Percentiles rank a stretch among this genome's conserved stretches.
Conservation (phyloP, 495 filamentous ascomycete species). For the Aspergillus ellipticus region DNA sequence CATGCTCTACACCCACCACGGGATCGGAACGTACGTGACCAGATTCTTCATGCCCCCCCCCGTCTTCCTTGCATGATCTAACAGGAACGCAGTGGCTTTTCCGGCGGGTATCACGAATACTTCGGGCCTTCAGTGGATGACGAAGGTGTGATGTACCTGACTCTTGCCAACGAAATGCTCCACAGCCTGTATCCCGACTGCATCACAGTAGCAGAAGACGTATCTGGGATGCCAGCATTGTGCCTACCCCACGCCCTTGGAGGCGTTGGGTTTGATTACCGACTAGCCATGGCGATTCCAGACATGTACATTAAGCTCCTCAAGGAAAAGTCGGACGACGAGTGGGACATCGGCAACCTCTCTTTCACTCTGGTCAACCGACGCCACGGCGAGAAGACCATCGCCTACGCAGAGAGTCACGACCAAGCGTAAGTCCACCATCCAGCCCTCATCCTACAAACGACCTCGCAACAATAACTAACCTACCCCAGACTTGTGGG, state of each 20-base stretch:
- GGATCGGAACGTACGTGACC: constrained; percentile 87
- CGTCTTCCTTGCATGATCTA: constrained; percentile 1
- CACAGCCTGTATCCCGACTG: constrained; percentile 79
- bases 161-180: constrained; percentile 95
- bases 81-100: constrained; percentile 69
- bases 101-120: constrained; percentile 97
- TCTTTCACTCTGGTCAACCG: constrained; percentile 86
- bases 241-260: constrained; percentile 82
- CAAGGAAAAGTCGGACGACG: constrained; percentile 86
- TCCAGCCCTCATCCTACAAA: too few species aligned
- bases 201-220: constrained; percentile 94
- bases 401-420: constrained; percentile 94
- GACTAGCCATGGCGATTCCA: constrained; percentile 95
- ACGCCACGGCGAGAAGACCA: constrained; percentile 95
- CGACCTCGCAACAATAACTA: constrained; percentile 18
- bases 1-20: constrained; percentile 95
- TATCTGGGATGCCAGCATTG: constrained; percentile 95
- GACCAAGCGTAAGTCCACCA: constrained; percentile 85
- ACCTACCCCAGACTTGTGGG: constrained; percentile 73
- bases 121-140: constrained; percentile 91
- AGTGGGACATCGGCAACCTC: constrained; percentile 89
- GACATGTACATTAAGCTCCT: constrained; percentile 99
- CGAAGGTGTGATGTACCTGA: constrained; percentile 91
- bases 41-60: background rate
- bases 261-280: constrained; percentile 94